These are phyloP conservation scores for Ustilago loliicola DNA, from an alignment of 1,284 basidiomycete species.

Conservation along the genomic window DNA sequence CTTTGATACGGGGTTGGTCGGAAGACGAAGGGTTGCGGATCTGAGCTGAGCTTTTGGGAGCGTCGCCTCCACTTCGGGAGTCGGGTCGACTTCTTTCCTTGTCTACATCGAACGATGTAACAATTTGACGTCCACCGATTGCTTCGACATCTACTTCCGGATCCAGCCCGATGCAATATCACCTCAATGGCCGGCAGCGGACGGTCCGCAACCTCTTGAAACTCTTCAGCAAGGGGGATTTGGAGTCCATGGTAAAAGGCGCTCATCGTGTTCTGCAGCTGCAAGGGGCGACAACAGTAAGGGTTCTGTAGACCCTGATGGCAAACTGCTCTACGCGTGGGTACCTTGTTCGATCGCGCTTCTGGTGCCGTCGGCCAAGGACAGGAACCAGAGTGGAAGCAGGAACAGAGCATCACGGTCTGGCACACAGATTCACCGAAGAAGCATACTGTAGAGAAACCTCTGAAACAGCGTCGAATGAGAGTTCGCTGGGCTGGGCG, in stretches of 20 bases:
- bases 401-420: slow-evolving; percentile 1
- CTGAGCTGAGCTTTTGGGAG: neutral
- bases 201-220: too few relatives aligned
- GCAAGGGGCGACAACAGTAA: slow-evolving; percentile 7
- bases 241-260: neutral
- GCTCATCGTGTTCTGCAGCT: neutral
- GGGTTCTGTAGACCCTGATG: slow-evolving; percentile 11
- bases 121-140: neutral
- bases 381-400: neutral
- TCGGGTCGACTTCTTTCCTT: slow-evolving; percentile 5
- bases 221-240: too few relatives aligned
- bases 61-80: slow-evolving; percentile 15
- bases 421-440: neutral
- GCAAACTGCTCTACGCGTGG: neutral
- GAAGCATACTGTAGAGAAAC: neutral
- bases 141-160: too few relatives aligned
- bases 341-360: neutral
- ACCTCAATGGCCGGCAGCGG: too few relatives aligned
- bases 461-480: too few relatives aligned
- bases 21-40: neutral
- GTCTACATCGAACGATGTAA: slow-evolving; percentile 1
- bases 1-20: neutral
- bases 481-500: neutral
- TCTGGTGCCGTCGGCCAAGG: neutral
- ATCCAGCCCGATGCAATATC: neutral